A percentile compares a stretch with the other conserved stretches of the same genome.
Evolutionary conservation across 352 stramenopile genomes (phyloP).

Genomic region (Phytopythium delawarense): DNA sequence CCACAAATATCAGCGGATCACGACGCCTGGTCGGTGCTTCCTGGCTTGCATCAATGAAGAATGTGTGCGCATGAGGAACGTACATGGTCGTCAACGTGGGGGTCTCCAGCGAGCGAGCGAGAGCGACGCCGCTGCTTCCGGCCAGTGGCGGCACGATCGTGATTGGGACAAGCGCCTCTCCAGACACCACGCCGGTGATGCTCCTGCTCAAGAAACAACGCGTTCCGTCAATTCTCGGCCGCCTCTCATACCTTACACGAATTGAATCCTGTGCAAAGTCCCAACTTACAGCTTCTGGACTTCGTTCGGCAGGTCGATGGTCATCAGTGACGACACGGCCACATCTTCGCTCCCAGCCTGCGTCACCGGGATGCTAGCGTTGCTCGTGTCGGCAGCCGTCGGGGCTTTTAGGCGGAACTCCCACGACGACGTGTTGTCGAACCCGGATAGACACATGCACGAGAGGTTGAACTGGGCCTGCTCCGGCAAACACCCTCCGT

Average conservation of each 20-base stretch:
- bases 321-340: slow-evolving; percentile 3
- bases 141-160: slow-evolving; percentile 14
- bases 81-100: slow-evolving; percentile 25
- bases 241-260: not conserved
- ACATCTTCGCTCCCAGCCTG: not conserved
- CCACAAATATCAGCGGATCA: not conserved
- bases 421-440: slow-evolving; percentile 26
- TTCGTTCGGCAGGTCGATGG: slow-evolving; percentile 5
- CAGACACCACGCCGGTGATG: not conserved
- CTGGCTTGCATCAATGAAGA: not conserved
- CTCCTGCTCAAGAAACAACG: not conserved
- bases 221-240: not conserved
- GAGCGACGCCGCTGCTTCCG: slow-evolving; percentile 14
- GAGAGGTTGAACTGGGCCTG: slow-evolving; percentile 38
- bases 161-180: slow-evolving; percentile 15
- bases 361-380: not conserved
- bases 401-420: slow-evolving; percentile 18
- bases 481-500: slow-evolving; percentile 26
- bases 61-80: not conserved
- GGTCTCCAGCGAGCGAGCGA: slow-evolving; percentile 18
- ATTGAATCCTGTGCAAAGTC: not conserved
- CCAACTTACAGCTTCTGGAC: slow-evolving; percentile 1
- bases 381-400: not conserved
- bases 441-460: slow-evolving; percentile 35
- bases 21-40: not conserved